Conservation (phyloP, 192 early-diverging fungal genomes). For the Coemansia sp. region DNA sequence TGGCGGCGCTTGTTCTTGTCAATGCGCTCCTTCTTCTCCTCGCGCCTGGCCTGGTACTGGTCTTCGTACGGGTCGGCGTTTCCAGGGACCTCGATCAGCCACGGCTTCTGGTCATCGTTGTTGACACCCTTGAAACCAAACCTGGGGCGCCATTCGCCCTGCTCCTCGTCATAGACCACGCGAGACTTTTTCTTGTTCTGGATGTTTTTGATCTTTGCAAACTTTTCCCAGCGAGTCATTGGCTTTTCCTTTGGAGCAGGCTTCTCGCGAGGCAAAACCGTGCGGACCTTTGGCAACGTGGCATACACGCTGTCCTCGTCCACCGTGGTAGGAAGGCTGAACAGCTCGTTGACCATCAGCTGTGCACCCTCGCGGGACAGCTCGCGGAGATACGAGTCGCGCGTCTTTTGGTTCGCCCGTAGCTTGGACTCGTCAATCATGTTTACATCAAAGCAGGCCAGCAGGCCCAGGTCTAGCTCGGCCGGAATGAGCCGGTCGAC, state of each 20-base stretch:
- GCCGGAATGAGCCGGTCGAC: conserved; percentile 79
- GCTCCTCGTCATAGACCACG: conserved; percentile 79
- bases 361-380: conserved; percentile 79
- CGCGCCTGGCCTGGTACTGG: conserved; percentile 69
- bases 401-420: conserved; percentile 9
- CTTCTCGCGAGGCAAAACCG: conserved; percentile 82
- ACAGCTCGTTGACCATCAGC: conserved; percentile 83
- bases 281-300: conserved; percentile 63
- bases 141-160: conserved; percentile 77
- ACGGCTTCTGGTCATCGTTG: conserved; percentile 75
- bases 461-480: conserved; percentile 83
- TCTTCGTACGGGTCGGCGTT: conserved; percentile 82
- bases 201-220: conserved; percentile 95
- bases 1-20: conserved; percentile 85
- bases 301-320: conserved; percentile 76
- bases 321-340: conserved; percentile 65
- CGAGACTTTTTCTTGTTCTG: conserved; percentile 75
- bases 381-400: conserved; percentile 59
- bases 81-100: conserved; percentile 89
- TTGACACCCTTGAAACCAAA: conserved; percentile 85
- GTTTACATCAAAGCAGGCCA: conserved; percentile 79
- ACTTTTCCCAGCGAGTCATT: conserved; percentile 96
- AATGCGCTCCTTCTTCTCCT: conserved; percentile 85
- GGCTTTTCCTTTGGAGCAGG: conserved; percentile 86
- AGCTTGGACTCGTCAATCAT: conserved; percentile 61